These are phyloP conservation scores for Daedalea quercina DNA, from an alignment of 768 basidiomycete species.

Conservation along the genomic window DNA sequence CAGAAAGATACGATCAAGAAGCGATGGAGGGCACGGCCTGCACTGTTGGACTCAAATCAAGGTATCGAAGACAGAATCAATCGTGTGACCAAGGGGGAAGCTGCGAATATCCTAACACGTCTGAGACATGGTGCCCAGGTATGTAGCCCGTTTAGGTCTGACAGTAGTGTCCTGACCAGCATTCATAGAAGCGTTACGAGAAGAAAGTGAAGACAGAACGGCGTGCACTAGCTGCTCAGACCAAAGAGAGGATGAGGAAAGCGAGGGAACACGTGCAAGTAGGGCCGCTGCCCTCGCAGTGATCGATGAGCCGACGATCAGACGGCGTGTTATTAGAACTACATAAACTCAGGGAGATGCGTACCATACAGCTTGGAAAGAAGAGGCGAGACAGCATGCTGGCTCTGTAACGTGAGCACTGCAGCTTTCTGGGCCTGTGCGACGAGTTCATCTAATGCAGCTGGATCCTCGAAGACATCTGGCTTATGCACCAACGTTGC, in stretches of 20 bases:
- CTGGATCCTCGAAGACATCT: slow-evolving; percentile 38
- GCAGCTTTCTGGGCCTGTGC: slow-evolving; percentile 45
- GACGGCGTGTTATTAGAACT: not conserved
- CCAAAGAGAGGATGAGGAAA: slow-evolving; percentile 45
- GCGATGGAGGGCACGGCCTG: slow-evolving; percentile 32
- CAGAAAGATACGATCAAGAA: slow-evolving; percentile 55
- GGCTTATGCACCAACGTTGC: slow-evolving; percentile 46
- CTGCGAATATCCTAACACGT: slow-evolving; percentile 72
- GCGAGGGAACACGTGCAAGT: slow-evolving; percentile 54
- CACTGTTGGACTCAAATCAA: slow-evolving; percentile 13
- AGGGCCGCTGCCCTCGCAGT: slow-evolving; percentile 44
- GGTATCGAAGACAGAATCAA: slow-evolving; percentile 27
- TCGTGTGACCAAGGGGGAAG: slow-evolving; percentile 68
- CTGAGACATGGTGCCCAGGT: slow-evolving; percentile 74
- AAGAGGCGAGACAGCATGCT: slow-evolving; percentile 19
- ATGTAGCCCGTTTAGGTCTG: slow-evolving; percentile 4
- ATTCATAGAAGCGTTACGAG: slow-evolving; percentile 45
- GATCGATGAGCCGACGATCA: too few relatives aligned
- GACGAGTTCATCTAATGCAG: slow-evolving; percentile 38
- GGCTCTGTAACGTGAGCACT: slow-evolving; percentile 18
- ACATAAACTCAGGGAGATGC: not conserved
- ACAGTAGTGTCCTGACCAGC: not conserved
- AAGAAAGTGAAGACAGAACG: slow-evolving; percentile 39
- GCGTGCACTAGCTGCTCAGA: slow-evolving; percentile 27
- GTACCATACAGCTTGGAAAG: slow-evolving; percentile 10